Evolutionary conservation across 495 filamentous ascomycete species (phyloP), one percentile per base, ranked within the genome.

Genomic region (Elasticomyces elasticus): DNA sequence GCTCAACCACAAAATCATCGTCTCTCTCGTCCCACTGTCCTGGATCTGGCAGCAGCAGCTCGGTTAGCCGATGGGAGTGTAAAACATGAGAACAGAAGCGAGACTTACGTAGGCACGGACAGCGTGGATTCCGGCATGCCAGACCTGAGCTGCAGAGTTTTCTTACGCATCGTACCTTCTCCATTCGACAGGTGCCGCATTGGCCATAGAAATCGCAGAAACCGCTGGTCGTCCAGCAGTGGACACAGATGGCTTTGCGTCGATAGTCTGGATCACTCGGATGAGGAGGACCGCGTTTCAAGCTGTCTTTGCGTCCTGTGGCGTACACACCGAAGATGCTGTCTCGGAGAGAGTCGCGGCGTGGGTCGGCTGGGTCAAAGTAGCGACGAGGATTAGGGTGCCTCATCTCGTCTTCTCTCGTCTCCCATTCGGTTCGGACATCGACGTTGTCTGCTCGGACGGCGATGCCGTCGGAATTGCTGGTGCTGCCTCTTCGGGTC

Each of bases 231-330:
- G 12, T n/a, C 35, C 35, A 52, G 49, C 49, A 52, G 12, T 35
- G 22, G 15, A 43, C 49, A 25, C 49, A 52, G n/a, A 51, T 23
- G 11, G 49, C 17, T 33, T 51, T 51, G 49, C 49, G 49, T 30
- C 30, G 49, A 17, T 19, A n/a, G 82, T 31, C 61, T 24, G 84
- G 10, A 7, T 7, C 12, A 15, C 40, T 17, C 6, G 40, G 40
- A 43, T 22, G 40, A 7, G 30, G 30, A 33, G 15, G 30, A 33
- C 30, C 15, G 30, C 30, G 30, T 15, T 33, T 33, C 7, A 33
- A 15, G 30, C 15, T 33, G 30, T 7, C 30, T 15, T 33, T 33
- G 30, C 30, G 30, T 7, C 30, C 30, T 33, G 15, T 33, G 30
- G 30, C 30, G 30, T 33, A 33, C 15, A 7, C 15, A 33, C 30